Base-by-base conservation (phyloP, 225 moss, liverwort and hornwort genomes). In the Bryum argenteum region DNA sequence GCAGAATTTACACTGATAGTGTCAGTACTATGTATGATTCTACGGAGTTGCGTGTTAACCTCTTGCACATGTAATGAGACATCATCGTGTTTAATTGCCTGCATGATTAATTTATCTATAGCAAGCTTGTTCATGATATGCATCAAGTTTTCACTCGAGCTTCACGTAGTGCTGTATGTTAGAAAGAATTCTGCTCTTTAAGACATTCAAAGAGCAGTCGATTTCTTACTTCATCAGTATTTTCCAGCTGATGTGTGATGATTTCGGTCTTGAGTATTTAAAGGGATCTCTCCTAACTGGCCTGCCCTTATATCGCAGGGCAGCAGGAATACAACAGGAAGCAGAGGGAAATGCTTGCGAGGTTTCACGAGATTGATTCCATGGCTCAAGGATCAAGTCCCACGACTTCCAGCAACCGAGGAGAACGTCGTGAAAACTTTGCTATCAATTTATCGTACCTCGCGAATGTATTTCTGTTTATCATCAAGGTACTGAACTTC, bases 341-440 rank as follows among this genome's bases (percentile, higher is more conserved):
- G 82, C 89, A 86, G 67, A 82, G 84, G 61, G 84, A 91, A 67
- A 68, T 84, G 6, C 63, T 88, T 39, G 79, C 78, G 6, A 75
- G 85, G 58, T 93, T 89, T 78, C 67, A 68, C 64, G 84, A 91
- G 63, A 76, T 93, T 23, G 92, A 92, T 71, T 74, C 76, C 14
- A 76, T 89, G 78, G 39, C 40, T 50, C 70, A 48, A 8, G 41
- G 58, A 22, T 62, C 70, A 11, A 60, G 11, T 41, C 11, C 10
- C 50, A 66, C 63, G 11, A 37, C 38, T 24, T 58, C 53, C 1
- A 47, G 15, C 13, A 69, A 38, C 54, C 51, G 55, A 22, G 79
- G 83, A 64, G 85, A 89, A 56, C 39, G 61, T 16, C 20, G 66
- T 15, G 89, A 81, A 22, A 76, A 58, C 37, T 58, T 72, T 38